Evolutionary conservation across 129 eudicot species (phyloP).

Genomic region (Logfia minima): DNA sequence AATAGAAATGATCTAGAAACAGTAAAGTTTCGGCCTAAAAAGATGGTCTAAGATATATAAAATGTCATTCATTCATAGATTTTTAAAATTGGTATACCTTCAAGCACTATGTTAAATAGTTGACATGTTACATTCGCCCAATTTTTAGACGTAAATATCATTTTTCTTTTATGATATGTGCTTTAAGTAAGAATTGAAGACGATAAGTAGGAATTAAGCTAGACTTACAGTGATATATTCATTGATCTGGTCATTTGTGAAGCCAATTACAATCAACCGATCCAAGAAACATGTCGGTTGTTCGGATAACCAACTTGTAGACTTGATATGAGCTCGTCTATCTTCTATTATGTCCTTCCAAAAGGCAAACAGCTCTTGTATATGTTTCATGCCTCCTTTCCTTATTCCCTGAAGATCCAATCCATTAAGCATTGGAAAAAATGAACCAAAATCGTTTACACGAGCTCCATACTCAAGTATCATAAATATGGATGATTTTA

Average conservation of each 20-base stretch:
- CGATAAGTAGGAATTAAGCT: too few relatives aligned
- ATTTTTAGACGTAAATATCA: too few relatives aligned
- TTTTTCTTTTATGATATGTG: too few relatives aligned
- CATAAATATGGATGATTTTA: constrained; percentile 13
- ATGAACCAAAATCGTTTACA: constrained; percentile 29
- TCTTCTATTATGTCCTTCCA: constrained; percentile 11
- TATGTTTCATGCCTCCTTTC: constrained; percentile 3
- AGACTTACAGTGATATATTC: constrained; percentile 17
- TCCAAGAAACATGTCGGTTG: constrained; percentile 11
- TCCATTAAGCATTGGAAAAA: constrained; percentile 10
- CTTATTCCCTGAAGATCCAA: constrained; percentile 32
- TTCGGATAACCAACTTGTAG: constrained; percentile 9
- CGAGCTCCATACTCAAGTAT: constrained; percentile 16
- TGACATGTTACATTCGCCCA: too few relatives aligned
- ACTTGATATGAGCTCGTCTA: constrained; percentile 1
- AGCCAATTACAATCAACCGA: constrained; percentile 14
- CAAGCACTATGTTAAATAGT: too few relatives aligned
- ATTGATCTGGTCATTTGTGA: constrained; percentile 22
- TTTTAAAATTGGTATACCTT: too few relatives aligned
- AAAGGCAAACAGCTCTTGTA: constrained; percentile 16
- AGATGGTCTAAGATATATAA: too few relatives aligned
- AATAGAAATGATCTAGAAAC: too few relatives aligned
- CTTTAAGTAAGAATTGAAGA: neutral
- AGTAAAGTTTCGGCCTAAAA: too few relatives aligned
- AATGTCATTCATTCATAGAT: too few relatives aligned